Evolutionary conservation across 768 basidiomycete species (phyloP), one percentile per base, ranked within the genome.

Genomic region (Kwoniella dejecticola): DNA sequence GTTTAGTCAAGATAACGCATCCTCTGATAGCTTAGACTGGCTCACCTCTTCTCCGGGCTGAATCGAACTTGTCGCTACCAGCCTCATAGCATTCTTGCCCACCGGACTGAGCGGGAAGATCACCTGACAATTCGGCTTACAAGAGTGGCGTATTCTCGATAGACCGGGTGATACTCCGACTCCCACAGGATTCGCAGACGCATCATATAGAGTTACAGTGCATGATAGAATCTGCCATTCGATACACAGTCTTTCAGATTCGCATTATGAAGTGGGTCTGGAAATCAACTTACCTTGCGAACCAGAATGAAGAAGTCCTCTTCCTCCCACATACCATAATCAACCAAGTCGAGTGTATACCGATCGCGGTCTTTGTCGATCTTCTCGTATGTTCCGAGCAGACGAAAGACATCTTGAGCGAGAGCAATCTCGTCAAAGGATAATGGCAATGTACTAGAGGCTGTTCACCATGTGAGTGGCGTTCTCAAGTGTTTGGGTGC

Each of bases 21-120:
- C 36, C 11, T 42, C 41, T 12, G 41, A 11, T 8, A 6, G 19
- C 7, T 36, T 11, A 36, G n/a, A 1, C 17, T n/a, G 26, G 26
- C 53, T 40, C 26, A 26, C 53, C 53, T 56, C 54, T 45, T 56
- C 19, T 27, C 54, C 54, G 8, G 54, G 54, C 1, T 26, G 8
- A 3, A 56, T 56, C 11, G 4, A 12, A 7, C 21, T 6, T 4
- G 8, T 41, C 6, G 42, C 54, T 3, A 46, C 42, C n/a, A 56
- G 15, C 11, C 21, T 40, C 42, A 56, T 45, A 12, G 21, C 29
- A 8, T 17, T 3, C 23, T 56, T 46, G 2, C 2, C 17, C 1
- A 23, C 30, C 3, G 54, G 54, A 6, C 26, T 21, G 12, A 6
- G 6, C 15, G 12, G 54, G 29, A 56, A 56, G 13, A 56, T 29